These are phyloP conservation scores for Geosiphon pyriformis DNA, from an alignment of 192 early-diverging fungal species.

Conservation along the genomic window DNA sequence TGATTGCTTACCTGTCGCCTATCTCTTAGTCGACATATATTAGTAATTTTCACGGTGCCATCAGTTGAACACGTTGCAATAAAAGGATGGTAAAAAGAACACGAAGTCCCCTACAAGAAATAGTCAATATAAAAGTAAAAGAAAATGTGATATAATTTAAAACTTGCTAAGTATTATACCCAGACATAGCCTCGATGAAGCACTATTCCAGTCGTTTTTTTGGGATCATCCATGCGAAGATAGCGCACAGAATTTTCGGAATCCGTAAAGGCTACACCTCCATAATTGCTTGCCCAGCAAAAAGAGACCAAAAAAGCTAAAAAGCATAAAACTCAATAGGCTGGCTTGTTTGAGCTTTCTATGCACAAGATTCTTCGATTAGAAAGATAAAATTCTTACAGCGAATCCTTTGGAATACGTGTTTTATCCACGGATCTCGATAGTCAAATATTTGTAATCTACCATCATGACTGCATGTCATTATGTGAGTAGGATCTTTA, in stretches of 20 bases:
- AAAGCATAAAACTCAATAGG: not conserved
- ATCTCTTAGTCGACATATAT: constrained; percentile 25
- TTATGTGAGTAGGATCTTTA: constrained; percentile 16
- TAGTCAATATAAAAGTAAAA: not conserved
- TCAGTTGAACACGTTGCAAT: constrained; percentile 20
- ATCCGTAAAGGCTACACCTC: constrained; percentile 11
- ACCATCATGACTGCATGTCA: constrained; percentile 23
- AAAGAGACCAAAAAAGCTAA: constrained; percentile 11
- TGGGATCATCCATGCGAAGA: constrained; percentile 22
- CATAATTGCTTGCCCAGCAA: constrained; percentile 19
- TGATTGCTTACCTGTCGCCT: constrained; percentile 3
- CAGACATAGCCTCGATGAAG: constrained; percentile 12
- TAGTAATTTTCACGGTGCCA: constrained; percentile 16
- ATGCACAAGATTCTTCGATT: not conserved
- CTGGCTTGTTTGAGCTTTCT: not conserved
- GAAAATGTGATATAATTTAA: not conserved
- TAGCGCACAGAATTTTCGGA: constrained; percentile 17
- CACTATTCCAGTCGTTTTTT: constrained; percentile 18
- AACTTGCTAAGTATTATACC: too few species aligned
- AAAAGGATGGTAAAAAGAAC: constrained; percentile 22
- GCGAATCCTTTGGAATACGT: constrained; percentile 13
- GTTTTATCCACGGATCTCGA: constrained; percentile 23
- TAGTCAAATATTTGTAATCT: constrained; percentile 18
- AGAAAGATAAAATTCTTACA: not conserved
- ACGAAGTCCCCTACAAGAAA: constrained; percentile 2